phyloP scores from a whole-genome alignment of 371 early-diverging fungal species.

The Rhizopus microsporus region DNA sequence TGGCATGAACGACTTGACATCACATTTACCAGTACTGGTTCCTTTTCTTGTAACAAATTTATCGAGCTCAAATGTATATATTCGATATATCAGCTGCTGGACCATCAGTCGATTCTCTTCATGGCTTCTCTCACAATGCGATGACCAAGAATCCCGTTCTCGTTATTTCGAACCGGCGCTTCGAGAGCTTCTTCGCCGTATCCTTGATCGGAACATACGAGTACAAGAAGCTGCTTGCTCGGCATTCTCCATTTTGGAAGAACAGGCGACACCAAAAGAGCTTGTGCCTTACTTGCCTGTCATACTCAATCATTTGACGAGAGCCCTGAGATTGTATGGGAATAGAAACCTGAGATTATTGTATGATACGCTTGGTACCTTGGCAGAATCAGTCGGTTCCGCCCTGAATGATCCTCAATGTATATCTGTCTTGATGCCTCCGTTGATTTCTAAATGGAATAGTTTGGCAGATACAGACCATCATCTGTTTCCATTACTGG shows the following conservation, averaged over 20 bases:
- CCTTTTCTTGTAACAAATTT: constrained; percentile 79
- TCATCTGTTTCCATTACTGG: constrained; percentile 90
- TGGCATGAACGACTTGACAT: constrained; percentile 78
- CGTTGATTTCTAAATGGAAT: constrained; percentile 84
- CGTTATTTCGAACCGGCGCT: constrained; percentile 76
- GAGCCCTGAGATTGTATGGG: constrained; percentile 84
- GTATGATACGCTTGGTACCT: constrained; percentile 92
- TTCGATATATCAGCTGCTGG: constrained; percentile 94
- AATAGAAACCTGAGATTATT: constrained; percentile 86
- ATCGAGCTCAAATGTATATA: constrained; percentile 78
- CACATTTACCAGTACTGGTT: constrained; percentile 83
- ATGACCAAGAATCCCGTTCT: constrained; percentile 58
- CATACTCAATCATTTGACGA: constrained; percentile 75
- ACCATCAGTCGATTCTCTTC: constrained; percentile 88
- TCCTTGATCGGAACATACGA: constrained; percentile 88
- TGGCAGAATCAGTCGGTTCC: constrained; percentile 87
- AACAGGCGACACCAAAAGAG: constrained; percentile 72
- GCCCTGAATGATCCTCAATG: constrained; percentile 77
- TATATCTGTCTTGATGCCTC: constrained; percentile 81
- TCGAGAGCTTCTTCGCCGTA: constrained; percentile 71
- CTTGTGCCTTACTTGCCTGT: constrained; percentile 83
- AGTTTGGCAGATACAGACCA: constrained; percentile 74
- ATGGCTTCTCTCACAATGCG: constrained; percentile 74
- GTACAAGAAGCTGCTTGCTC: constrained; percentile 96
- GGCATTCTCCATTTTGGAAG: constrained; percentile 91